phyloP scores from a whole-genome alignment of 2,329 filamentous ascomycete genomes.

The Xylariales sp. region DNA sequence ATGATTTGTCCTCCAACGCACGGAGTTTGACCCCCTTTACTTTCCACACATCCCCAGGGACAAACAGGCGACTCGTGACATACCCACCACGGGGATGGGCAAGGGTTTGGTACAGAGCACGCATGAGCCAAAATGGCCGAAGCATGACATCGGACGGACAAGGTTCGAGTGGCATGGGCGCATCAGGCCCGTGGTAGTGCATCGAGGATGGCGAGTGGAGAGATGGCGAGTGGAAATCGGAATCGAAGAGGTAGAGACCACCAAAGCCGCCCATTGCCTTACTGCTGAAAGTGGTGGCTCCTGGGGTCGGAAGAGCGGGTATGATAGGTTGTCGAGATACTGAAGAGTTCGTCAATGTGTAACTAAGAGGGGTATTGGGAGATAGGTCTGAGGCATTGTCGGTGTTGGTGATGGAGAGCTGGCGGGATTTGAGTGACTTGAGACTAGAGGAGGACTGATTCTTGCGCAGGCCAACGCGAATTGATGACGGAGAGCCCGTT shows the following conservation, averaged over 20 bases:
- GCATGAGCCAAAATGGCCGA: slow-evolving; percentile 98
- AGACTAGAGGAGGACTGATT: slow-evolving; percentile 68
- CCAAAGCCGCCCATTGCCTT: slow-evolving; percentile 53
- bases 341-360: slow-evolving; percentile 48
- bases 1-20: slow-evolving; percentile 86
- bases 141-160: slow-evolving; percentile 85
- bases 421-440: slow-evolving; percentile 67
- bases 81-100: slow-evolving; percentile 90
- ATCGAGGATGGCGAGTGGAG: slow-evolving; percentile 60
- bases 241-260: slow-evolving; percentile 79
- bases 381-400: slow-evolving; percentile 64
- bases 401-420: slow-evolving; percentile 60
- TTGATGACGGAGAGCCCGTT: slow-evolving; percentile 49
- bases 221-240: slow-evolving; percentile 63
- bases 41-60: slow-evolving; percentile 88
- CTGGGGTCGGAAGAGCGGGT: slow-evolving; percentile 64
- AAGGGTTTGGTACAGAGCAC: slow-evolving; percentile 87
- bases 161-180: slow-evolving; percentile 77
- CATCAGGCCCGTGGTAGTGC: slow-evolving; percentile 55
- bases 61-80: slow-evolving; percentile 83
- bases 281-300: slow-evolving; percentile 57
- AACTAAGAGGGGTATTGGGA: slow-evolving; percentile 69
- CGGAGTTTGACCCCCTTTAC: slow-evolving; percentile 93
- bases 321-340: slow-evolving; percentile 50
- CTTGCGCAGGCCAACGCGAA: slow-evolving; percentile 51